A percentile compares a stretch with the other conserved stretches of the same genome.
These are phyloP conservation scores for Oryza glaberrima DNA, from an alignment of 176 grass and related monocot species.

Conservation along the genomic window DNA sequence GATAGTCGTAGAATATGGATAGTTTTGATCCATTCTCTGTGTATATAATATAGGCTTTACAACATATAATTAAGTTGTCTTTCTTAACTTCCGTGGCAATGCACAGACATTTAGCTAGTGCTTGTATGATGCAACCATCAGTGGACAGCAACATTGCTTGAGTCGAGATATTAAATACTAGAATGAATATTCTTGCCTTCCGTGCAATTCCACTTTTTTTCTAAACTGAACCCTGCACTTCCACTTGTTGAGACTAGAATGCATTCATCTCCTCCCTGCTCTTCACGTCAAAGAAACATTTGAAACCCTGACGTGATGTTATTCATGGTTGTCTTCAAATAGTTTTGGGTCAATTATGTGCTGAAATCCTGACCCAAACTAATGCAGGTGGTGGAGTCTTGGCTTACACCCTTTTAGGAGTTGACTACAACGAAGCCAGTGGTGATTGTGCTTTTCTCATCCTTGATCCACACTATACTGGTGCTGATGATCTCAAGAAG, in stretches of 20 bases:
- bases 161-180: not conserved
- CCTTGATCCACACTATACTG: slow-evolving; percentile 96
- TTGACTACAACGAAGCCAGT: slow-evolving; percentile 80
- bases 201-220: too few species aligned
- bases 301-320: not conserved
- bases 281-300: not conserved
- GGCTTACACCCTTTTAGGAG: slow-evolving; percentile 93
- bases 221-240: too few species aligned
- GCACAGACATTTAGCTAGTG: too few species aligned
- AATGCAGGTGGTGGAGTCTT: slow-evolving; percentile 89
- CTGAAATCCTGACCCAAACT: slow-evolving; percentile 7
- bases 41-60: too few species aligned
- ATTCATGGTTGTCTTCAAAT: not conserved
- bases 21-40: too few species aligned
- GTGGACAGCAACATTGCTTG: not conserved
- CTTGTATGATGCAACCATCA: not conserved
- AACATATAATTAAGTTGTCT: too few species aligned
- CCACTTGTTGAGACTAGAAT: too few species aligned
- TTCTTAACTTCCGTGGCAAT: too few species aligned
- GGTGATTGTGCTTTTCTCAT: slow-evolving; percentile 96
- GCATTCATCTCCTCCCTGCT: not conserved
- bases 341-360: not conserved
- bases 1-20: too few species aligned
- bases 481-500: slow-evolving; percentile 79
- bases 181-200: not conserved